Evolutionary conservation across 1,284 basidiomycete genomes (phyloP), one percentile per base, ranked within the genome.

Genomic region (Pseudozyma flocculosa): DNA sequence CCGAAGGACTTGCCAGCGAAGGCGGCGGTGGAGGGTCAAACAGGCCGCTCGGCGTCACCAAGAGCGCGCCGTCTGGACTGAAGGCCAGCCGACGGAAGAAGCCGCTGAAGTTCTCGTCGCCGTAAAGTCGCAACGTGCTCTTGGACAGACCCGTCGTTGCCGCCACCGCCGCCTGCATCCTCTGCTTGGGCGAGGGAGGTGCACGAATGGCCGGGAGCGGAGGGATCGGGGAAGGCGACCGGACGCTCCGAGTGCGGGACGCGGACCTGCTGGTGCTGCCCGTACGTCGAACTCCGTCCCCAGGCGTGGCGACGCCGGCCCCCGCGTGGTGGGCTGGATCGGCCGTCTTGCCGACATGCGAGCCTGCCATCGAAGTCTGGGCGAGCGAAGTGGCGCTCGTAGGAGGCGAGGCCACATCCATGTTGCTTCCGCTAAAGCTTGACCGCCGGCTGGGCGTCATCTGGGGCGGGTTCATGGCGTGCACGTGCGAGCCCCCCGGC

Each of bases 1-100:
- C 43, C 1, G 53, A 59, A n/a, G 55, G 67, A 18, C 48, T 64
- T 44, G 58, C 54, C 34, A 13, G 43, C 22, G 29, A 18, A n/a
- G 73, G 63, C 26, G 48, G 68, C 23, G 76, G 59, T 61, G 78
- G 79, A 57, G 48, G 65, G 24, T 75, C 71, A 38, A 95, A 96
- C 73, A 95, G 88, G 1, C 95, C 94, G 1, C 93, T 93, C 0
- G 95, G 94, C 0, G 95, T 97, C 63, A 96, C 82, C 19, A 99
- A 83, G 43, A 98, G 81, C 10, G 87, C 89, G 1, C 95, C 94
- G 76, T 99, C 94, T 2, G 94, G 90, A 54, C 91, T 93, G 80
- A 96, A 98, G 4, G 87, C 87, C 49, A 98, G 81, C 24, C 94
- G 84, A 26, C 95, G 84, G 83, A 97, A 98, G 82, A 98, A 98